Evolutionary conservation across 306 rosid species (phyloP), one percentile per base, ranked within the genome.

Genomic region (Carpinus fangiana): DNA sequence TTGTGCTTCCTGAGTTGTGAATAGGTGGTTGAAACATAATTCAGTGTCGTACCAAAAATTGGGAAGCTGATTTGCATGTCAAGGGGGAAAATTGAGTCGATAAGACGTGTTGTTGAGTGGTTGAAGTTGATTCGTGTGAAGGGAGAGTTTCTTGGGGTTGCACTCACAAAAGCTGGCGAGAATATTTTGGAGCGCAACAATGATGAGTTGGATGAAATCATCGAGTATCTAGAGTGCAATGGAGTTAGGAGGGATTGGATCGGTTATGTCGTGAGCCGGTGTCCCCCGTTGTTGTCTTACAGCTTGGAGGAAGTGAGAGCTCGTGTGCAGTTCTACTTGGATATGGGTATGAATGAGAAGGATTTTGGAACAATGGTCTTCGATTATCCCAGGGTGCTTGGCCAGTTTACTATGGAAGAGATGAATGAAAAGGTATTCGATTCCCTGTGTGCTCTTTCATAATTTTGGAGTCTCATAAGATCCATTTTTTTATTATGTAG

Each of bases 311-410:
- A 92, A 87, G 79, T 94, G 77, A 79, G 77, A 79, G 76, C 73
- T 62, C 96, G 93, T 46, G 93, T 84, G 23, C 85, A 81, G 72
- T 88, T 92, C 78, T 94, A 79, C 87, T 72, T 86, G 34, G 90
- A 89, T 72, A 87, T 92, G 96, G 92, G 97, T 36, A 83, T 94
- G 78, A 87, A 88, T 75, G 87, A 83, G 65, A 91, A 87, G 59
- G 98, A 94, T 84, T 94, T 94, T 74, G 98, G 98, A 74, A 94
- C 98, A n/a, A 94, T 94, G 98, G 98, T 89, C 72, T 94, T 94
- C 75, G 97, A 92, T 79, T 94, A 66, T 84, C 96, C 98, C 17
- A 87, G 82, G 85, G 88, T 75, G 67, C 95, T 94, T 48, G 97
- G 97, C 70, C 77, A 75, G 86, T 89, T 78, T 78, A 72, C 89